Conservation (phyloP, 106 monocot genomes). For the Phalaenopsis aphrodite region DNA sequence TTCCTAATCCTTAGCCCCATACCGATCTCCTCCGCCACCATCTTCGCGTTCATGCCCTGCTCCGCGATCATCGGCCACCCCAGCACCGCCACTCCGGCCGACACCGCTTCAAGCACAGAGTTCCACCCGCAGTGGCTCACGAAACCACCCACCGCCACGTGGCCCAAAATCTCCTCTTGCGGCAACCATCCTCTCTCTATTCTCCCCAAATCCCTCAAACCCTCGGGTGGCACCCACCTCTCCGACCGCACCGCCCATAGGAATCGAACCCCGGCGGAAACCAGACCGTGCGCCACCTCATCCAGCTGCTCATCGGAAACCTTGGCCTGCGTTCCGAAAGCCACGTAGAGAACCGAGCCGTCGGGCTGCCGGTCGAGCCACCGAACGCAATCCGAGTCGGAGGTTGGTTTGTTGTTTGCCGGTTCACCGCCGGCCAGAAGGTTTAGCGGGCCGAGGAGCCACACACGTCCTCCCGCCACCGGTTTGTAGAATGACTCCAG, state of each 20-base stretch:
- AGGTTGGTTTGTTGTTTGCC: neutral
- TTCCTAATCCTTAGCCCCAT: conserved; percentile 14
- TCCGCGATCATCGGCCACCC: conserved; percentile 53
- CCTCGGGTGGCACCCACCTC: conserved; percentile 21
- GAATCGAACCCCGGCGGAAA: conserved; percentile 4
- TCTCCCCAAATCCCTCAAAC: neutral
- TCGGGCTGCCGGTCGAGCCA: conserved; percentile 11
- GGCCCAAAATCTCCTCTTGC: conserved; percentile 30
- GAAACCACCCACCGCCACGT: conserved; percentile 27
- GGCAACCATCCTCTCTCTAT: conserved; percentile 30
- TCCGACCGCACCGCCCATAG: conserved; percentile 31
- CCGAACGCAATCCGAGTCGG: neutral
- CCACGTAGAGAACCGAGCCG: conserved; percentile 30
- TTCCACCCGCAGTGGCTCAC: conserved; percentile 74
- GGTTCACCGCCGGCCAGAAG: neutral
- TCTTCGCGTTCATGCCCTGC: conserved; percentile 40
- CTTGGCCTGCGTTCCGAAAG: conserved; percentile 38
- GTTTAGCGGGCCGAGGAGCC: conserved; percentile 13
- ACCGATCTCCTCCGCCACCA: conserved; percentile 24
- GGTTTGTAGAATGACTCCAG: neutral
- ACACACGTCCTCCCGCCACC: conserved; percentile 2
- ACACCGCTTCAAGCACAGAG: conserved; percentile 47
- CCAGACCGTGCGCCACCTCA: conserved; percentile 31
- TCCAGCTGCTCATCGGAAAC: conserved; percentile 20
- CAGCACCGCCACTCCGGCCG: conserved; percentile 35